These are phyloP conservation scores for Sporothrix variecibatus DNA, from an alignment of 2,329 filamentous ascomycete genomes.

Conservation along the genomic window DNA sequence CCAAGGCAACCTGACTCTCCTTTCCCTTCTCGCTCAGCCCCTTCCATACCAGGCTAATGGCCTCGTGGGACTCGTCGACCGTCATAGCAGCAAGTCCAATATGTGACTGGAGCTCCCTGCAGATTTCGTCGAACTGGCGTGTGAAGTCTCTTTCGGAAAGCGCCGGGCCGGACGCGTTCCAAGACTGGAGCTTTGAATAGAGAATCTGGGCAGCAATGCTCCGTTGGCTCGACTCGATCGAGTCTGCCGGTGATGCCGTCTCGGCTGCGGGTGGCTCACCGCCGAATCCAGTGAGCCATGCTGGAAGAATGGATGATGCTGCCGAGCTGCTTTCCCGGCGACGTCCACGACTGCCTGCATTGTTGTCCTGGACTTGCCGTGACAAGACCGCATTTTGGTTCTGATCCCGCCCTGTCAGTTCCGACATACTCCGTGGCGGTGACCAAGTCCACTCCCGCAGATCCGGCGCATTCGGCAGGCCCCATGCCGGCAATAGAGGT, in stretches of 20 bases:
- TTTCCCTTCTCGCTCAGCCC: background rate
- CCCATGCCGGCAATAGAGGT: constrained; percentile 45
- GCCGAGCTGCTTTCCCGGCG: background rate
- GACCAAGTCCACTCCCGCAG: constrained; percentile 55
- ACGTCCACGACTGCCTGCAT: background rate
- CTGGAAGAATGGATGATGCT: constrained; percentile 2
- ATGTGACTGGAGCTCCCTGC: constrained; percentile 27
- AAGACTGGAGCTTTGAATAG: constrained; percentile 25
- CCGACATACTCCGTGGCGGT: constrained; percentile 43
- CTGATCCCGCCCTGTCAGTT: background rate
- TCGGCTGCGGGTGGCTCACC: background rate
- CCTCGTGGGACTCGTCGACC: constrained; percentile 23
- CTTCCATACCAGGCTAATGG: constrained; percentile 19
- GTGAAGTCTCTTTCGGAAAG: background rate
- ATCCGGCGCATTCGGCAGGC: constrained; percentile 47
- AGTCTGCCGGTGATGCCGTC: background rate
- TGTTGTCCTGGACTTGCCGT: background rate
- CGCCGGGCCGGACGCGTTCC: background rate
- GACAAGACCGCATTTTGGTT: background rate
- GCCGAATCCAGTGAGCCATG: constrained; percentile 26
- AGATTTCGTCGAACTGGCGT: constrained; percentile 20
- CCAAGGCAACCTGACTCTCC: background rate
- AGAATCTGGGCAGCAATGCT: constrained; percentile 18
- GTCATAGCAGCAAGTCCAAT: constrained; percentile 28
- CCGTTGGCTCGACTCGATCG: background rate